These are phyloP conservation scores for Phytopythium mirpurense DNA, from an alignment of 352 stramenopile genomes.

Conservation along the genomic window DNA sequence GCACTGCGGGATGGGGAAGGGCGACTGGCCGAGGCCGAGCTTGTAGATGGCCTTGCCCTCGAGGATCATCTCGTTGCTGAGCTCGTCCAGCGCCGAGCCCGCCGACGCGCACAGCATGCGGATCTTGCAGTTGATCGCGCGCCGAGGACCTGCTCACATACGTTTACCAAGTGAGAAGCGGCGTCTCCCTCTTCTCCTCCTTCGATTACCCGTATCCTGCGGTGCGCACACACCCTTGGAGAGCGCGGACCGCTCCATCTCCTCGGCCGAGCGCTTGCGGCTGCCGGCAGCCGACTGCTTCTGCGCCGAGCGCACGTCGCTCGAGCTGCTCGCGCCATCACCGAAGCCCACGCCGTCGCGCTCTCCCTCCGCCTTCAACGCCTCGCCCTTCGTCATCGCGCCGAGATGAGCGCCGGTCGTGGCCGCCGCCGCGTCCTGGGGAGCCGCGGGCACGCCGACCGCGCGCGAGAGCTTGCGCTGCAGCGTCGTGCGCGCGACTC, in stretches of 20 bases:
- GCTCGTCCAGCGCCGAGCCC: constrained; percentile 72
- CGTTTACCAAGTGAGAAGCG: not conserved
- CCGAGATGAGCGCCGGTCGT: constrained; percentile 2
- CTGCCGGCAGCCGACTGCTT: constrained; percentile 10
- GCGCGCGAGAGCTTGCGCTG: constrained; percentile 53
- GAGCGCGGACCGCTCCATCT: constrained; percentile 16
- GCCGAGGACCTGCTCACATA: constrained; percentile 42
- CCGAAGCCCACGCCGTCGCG: not conserved
- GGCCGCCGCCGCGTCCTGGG: constrained; percentile 2
- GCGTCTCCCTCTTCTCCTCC: too few relatives aligned
- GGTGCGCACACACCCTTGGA: constrained; percentile 20
- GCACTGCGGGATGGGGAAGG: constrained; percentile 83
- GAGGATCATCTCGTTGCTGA: constrained; percentile 82
- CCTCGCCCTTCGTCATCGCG: constrained; percentile 7
- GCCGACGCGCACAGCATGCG: constrained; percentile 79
- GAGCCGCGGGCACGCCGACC: not conserved
- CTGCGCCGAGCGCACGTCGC: constrained; percentile 14
- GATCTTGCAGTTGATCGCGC: constrained; percentile 86
- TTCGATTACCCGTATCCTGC: not conserved
- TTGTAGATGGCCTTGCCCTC: constrained; percentile 84
- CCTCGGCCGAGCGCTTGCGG: constrained; percentile 43
- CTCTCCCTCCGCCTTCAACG: constrained; percentile 5
- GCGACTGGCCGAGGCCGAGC: constrained; percentile 77
- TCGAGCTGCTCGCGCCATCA: constrained; percentile 11
- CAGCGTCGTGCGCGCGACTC: constrained; percentile 66